phyloP scores from a whole-genome alignment of 1,284 basidiomycete species.

The Sutorius eximius region DNA sequence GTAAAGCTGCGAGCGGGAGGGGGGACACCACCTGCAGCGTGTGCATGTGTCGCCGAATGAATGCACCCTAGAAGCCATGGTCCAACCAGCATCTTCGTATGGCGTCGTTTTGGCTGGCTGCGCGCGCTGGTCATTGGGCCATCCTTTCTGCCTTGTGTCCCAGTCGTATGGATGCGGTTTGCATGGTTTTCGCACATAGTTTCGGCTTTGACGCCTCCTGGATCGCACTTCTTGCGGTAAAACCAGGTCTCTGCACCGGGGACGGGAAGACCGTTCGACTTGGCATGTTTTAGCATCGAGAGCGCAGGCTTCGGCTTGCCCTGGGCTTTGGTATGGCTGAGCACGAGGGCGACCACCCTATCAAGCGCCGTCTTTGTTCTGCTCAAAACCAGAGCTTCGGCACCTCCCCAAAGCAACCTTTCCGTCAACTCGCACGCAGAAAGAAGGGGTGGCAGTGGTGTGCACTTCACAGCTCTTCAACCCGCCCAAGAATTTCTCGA shows the following conservation, averaged over 20 bases:
- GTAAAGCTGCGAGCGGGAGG: too few relatives aligned
- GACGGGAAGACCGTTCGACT: slow-evolving; percentile 71
- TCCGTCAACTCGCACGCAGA: slow-evolving; percentile 83
- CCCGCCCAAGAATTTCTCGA: slow-evolving; percentile 83
- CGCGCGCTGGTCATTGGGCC: too few relatives aligned
- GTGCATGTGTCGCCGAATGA: too few relatives aligned
- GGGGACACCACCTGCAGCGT: too few relatives aligned
- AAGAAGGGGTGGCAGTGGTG: slow-evolving; percentile 71
- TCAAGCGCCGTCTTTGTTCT: slow-evolving; percentile 92
- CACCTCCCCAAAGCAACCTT: slow-evolving; percentile 88
- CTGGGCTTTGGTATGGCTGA: slow-evolving; percentile 94
- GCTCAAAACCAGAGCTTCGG: slow-evolving; percentile 89
- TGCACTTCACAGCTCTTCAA: slow-evolving; percentile 86
- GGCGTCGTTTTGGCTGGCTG: too few relatives aligned
- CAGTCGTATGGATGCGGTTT: too few relatives aligned
- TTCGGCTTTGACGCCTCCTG: too few relatives aligned
- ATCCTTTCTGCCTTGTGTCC: too few relatives aligned
- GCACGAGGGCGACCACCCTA: slow-evolving; percentile 82
- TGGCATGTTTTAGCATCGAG: slow-evolving; percentile 86
- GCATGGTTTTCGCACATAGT: too few relatives aligned
- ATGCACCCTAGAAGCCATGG: too few relatives aligned
- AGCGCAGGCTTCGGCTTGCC: slow-evolving; percentile 91
- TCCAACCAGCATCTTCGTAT: too few relatives aligned
- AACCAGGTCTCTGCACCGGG: slow-evolving; percentile 71
- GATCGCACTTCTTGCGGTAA: too few relatives aligned